phyloP scores from a whole-genome alignment of 1,284 basidiomycete genomes.

The Lentinula novae-zelandiae region DNA sequence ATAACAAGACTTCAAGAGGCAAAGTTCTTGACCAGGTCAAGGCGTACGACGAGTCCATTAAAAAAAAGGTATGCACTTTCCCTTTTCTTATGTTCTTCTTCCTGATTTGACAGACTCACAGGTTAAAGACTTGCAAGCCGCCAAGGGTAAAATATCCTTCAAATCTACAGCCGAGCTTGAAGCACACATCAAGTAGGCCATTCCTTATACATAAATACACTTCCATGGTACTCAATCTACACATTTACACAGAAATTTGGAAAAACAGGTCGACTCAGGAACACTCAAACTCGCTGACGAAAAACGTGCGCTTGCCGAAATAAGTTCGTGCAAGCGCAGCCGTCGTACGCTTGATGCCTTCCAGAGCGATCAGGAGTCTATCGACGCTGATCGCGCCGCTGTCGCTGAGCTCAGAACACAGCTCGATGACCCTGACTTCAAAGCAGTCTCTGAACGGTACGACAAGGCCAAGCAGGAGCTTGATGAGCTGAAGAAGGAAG shows the following conservation, averaged over 20 bases:
- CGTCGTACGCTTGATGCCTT: conserved; percentile 77
- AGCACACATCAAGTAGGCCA: conserved; percentile 73
- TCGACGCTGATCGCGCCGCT: conserved; percentile 75
- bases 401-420: conserved; percentile 83
- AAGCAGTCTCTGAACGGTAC: conserved; percentile 80
- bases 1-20: conserved; percentile 70
- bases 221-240: conserved; percentile 1
- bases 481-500: conserved; percentile 81
- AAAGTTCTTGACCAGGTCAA: conserved; percentile 87
- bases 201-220: conserved; percentile 4
- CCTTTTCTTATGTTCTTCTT: conserved; percentile 5
- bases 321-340: conserved; percentile 67
- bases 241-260: conserved; percentile 58
- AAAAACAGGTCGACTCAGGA: conserved; percentile 90
- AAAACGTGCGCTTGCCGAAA: conserved; percentile 91
- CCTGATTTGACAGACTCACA: conserved; percentile 27
- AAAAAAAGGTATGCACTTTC: conserved; percentile 67
- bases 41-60: conserved; percentile 73
- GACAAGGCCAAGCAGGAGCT: conserved; percentile 85
- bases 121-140: conserved; percentile 87
- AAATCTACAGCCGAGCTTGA: conserved; percentile 90
- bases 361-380: conserved; percentile 73
- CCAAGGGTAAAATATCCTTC: conserved; percentile 80
- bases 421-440: conserved; percentile 90
- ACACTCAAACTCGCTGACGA: conserved; percentile 93